Evolutionary conservation across 1,284 basidiomycete genomes (phyloP), one percentile per base, ranked within the genome.

Genomic region (Trametes sp.): DNA sequence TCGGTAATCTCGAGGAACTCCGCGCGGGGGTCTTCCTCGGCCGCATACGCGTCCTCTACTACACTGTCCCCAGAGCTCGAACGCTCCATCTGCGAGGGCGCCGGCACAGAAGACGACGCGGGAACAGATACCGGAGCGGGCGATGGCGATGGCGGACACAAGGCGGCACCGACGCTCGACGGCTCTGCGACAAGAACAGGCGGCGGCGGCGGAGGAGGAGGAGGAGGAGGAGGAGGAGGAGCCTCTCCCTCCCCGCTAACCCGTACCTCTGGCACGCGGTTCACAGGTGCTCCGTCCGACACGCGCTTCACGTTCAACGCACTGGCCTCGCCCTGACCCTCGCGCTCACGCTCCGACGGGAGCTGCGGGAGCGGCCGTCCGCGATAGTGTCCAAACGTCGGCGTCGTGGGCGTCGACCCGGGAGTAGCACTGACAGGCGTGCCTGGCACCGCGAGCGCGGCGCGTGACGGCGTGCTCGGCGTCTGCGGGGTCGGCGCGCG

Each of bases 1-100:
- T 90, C 88, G 3, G 87, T 88, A 57, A 83, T 77, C 55, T 86
- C 82, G 10, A 79, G 75, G 61, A 77, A 72, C 49, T 70, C 68
- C 4, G 21, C 28, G 31, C 58, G 59, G 21, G 65, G 57, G 28
- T 42, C 65, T 28, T 65, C 63, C 7, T 36, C 49, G 0, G 46
- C 56, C 8, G 42, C 55, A 19, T 31, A 31, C 23, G 61, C 55
- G 16, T 64, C 64, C 38, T 63, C 56, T 19, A 60, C 44, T 21
- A 63, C 59, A 35, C 68, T 63, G 28, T 63, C 61, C 6, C 61
- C 66, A 7, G 66, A 67, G 10, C 54, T 59, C n/a, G 66, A 61
- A 16, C 66, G 66, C 59, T 55, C 63, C 55, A 67, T 63, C 36
- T 29, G 28, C 3, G 51, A 33, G 0, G 60, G 42, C 1, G 54